A percentile compares a stretch with the other conserved stretches of the same genome.
These are phyloP conservation scores for Sporopachydermia quercuum DNA, from an alignment of 805 yeast genomes.

Conservation along the genomic window DNA sequence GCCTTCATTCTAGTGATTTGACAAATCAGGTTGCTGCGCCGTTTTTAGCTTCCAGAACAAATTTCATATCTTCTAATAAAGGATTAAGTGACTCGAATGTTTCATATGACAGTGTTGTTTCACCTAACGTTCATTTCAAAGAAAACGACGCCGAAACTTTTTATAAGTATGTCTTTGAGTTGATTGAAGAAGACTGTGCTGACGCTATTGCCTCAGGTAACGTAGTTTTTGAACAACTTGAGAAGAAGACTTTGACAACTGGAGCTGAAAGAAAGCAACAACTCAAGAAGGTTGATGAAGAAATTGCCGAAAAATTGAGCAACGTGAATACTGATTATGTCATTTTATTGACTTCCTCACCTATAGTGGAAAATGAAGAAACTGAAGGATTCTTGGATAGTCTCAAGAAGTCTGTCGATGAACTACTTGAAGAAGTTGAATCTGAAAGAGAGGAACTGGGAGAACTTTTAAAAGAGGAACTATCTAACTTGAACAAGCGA, in stretches of 20 bases:
- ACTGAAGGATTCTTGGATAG: background rate
- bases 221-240: background rate
- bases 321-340: background rate
- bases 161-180: background rate
- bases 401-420: background rate
- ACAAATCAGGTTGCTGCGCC: constrained; percentile 11
- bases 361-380: no score
- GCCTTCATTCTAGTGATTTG: constrained; percentile 14
- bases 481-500: background rate
- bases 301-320: background rate
- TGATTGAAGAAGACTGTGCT: background rate
- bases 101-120: background rate
- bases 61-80: background rate
- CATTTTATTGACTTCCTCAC: background rate
- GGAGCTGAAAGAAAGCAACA: background rate
- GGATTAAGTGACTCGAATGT: background rate
- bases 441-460: background rate
- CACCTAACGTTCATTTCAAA: background rate
- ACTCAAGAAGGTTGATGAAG: background rate
- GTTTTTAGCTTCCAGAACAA: background rate
- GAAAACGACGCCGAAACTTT: background rate
- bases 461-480: background rate
- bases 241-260: background rate
- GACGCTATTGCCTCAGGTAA: background rate
- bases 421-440: background rate